These are phyloP conservation scores for Sporobolomyces phaffii DNA, from an alignment of 768 basidiomycete genomes.

Conservation along the genomic window DNA sequence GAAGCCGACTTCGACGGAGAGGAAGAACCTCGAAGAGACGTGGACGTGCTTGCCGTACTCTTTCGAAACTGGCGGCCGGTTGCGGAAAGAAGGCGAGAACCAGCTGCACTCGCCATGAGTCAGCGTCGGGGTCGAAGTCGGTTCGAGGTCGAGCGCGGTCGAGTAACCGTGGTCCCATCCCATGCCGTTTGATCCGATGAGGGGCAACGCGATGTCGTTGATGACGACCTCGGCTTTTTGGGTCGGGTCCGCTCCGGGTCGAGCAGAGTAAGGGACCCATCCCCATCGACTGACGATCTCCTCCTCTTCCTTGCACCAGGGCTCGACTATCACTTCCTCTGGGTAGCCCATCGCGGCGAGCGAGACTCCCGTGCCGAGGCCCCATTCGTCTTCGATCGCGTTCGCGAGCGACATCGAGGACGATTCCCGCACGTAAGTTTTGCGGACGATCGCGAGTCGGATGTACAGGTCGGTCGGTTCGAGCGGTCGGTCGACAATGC, in stretches of 20 bases:
- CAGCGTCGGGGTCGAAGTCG: slow-evolving; percentile 30
- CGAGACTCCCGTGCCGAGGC: slow-evolving; percentile 28
- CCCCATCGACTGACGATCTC: slow-evolving; percentile 43
- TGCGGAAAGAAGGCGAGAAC: slow-evolving; percentile 41
- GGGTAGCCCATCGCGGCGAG: slow-evolving; percentile 35
- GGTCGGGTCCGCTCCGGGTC: slow-evolving; percentile 38
- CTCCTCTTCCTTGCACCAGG: slow-evolving; percentile 42
- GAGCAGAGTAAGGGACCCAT: slow-evolving; percentile 39
- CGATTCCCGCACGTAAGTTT: slow-evolving; percentile 42
- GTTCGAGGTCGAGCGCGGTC: slow-evolving; percentile 39
- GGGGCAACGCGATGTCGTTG: slow-evolving; percentile 40
- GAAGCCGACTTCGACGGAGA: slow-evolving; percentile 43
- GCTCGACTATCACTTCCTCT: slow-evolving; percentile 41
- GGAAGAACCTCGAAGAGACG: slow-evolving; percentile 41
- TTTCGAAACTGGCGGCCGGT: slow-evolving; percentile 30
- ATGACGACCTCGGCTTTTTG: slow-evolving; percentile 40
- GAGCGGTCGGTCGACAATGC: slow-evolving; percentile 41
- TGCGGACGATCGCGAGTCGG: slow-evolving; percentile 42
- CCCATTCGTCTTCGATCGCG: slow-evolving; percentile 42
- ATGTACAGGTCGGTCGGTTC: slow-evolving; percentile 42
- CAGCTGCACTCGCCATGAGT: slow-evolving; percentile 42
- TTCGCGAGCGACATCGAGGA: slow-evolving; percentile 11
- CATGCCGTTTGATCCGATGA: slow-evolving; percentile 26
- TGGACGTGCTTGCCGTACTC: slow-evolving; percentile 40
- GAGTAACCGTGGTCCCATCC: slow-evolving; percentile 42